phyloP scores from a whole-genome alignment of 225 moss, liverwort and hornwort species.

The Physcomitrium patens region DNA sequence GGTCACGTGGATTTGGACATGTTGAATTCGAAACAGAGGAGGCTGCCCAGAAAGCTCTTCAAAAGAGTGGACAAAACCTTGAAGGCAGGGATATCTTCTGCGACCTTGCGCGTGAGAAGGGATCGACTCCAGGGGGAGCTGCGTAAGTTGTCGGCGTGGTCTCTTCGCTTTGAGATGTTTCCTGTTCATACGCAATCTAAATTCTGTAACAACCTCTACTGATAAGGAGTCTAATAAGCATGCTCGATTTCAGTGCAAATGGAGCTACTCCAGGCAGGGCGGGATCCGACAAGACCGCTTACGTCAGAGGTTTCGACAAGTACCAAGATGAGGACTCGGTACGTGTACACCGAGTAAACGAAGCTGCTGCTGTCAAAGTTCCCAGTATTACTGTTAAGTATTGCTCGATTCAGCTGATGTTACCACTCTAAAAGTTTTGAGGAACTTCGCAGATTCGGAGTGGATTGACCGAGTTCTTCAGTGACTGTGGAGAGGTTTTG shows the following conservation, averaged over 20 bases:
- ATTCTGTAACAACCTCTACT: too few species aligned
- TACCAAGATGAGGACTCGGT: constrained; percentile 54
- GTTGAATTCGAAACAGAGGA: constrained; percentile 68
- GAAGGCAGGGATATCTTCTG: constrained; percentile 77
- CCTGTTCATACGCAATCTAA: too few species aligned
- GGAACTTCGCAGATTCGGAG: constrained; percentile 55
- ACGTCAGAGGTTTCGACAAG: constrained; percentile 74
- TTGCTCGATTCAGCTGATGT: too few species aligned
- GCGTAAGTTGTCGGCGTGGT: constrained; percentile 18
- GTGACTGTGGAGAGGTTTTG: constrained; percentile 60
- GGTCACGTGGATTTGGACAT: constrained; percentile 84
- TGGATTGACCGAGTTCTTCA: constrained; percentile 61
- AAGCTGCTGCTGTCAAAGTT: too few species aligned
- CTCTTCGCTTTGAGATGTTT: neutral
- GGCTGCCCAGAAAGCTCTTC: constrained; percentile 64
- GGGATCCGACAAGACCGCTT: constrained; percentile 71
- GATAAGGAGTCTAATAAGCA: too few species aligned
- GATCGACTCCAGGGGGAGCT: constrained; percentile 58
- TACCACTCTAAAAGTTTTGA: too few species aligned
- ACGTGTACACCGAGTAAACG: neutral
- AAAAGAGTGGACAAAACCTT: constrained; percentile 56
- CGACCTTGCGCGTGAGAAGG: constrained; percentile 73
- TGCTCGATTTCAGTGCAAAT: constrained; percentile 45
- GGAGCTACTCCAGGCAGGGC: constrained; percentile 59
- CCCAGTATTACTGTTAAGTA: too few species aligned